Evolutionary conservation across 306 rosid genomes (phyloP), one percentile per base, ranked within the genome.

Genomic region (Sicyos edulis): DNA sequence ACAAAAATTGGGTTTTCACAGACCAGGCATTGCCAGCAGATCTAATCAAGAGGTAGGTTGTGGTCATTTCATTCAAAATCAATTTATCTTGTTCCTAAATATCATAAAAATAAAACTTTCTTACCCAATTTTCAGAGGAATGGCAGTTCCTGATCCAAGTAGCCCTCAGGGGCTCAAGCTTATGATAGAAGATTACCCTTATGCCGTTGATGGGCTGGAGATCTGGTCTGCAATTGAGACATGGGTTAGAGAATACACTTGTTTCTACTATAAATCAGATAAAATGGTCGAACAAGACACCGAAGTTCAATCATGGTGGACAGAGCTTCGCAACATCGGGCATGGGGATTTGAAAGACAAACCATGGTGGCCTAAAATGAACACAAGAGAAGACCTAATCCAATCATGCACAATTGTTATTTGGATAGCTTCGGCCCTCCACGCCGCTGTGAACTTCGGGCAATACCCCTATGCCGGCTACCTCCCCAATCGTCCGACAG

Each of bases 361-460:
- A 77, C 26, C 87, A 53, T 87, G 97, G 97, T 93, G 99, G 99
- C 95, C 89, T 10, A 58, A 77, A 58, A 89, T 93, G 92, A 65
- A 82, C 69, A 86, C 89, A 8, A 77, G 42, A 66, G 72, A 45
- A 0, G 93, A 89, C 47, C 88, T 93, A 34, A 82, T 89, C 78
- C 76, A 83, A 19, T 79, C 95, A 51, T 82, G 92, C 77, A 82
- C 92, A 70, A 93, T 80, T 40, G 86, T 93, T 77, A 93, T 93
- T 0, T 93, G 99, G 99, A 58, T 93, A 37, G 99, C 97, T 57
- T 93, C 99, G 17, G 99, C 99, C 3, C 85, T 89, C 14, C 99
- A 93, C 71, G 99, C 99, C 19, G 99, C 99, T 3, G 45, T 40
- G 45, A 40, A 40, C 45, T 40, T 93, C 73, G 97, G 99, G 70